Conservation (phyloP, 306 rosid species). For the Castanea mollissima region DNA sequence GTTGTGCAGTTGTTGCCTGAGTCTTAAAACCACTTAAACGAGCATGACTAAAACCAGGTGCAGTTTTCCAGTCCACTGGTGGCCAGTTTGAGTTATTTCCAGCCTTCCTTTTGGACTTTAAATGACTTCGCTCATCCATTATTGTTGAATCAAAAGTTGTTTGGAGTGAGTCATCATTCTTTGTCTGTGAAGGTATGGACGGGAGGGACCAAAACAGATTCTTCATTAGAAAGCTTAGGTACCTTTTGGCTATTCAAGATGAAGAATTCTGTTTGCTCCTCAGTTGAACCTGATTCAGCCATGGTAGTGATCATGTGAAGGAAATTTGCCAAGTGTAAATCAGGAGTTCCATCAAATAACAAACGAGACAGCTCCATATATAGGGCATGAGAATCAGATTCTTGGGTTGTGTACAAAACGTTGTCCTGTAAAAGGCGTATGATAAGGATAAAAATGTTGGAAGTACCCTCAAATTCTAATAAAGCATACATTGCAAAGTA, state of each 20-base stretch:
- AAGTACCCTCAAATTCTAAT: too few species aligned
- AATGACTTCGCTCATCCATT: constrained; percentile 38
- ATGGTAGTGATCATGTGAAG: constrained; percentile 78
- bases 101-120: constrained; percentile 41
- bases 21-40: constrained; percentile 54
- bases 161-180: constrained; percentile 28
- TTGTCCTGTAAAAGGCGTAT: constrained; percentile 50
- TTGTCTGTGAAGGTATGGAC: constrained; percentile 29
- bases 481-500: too few species aligned
- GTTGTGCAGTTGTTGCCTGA: constrained; percentile 35
- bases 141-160: constrained; percentile 22
- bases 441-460: background rate
- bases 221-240: constrained; percentile 64
- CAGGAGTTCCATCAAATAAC: constrained; percentile 60
- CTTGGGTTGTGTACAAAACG: constrained; percentile 54
- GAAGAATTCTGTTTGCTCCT: constrained; percentile 69
- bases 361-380: constrained; percentile 80
- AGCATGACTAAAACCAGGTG: constrained; percentile 74
- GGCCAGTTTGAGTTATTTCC: constrained; percentile 55
- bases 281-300: constrained; percentile 66
- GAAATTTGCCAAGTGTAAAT: constrained; percentile 76
- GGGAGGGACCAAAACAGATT: constrained; percentile 71
- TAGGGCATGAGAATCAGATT: constrained; percentile 67
- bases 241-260: constrained; percentile 68
- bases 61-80: constrained; percentile 81